Conservation (phyloP, 2,329 filamentous ascomycete genomes). For the Dothidotthia symphoricarpi region DNA sequence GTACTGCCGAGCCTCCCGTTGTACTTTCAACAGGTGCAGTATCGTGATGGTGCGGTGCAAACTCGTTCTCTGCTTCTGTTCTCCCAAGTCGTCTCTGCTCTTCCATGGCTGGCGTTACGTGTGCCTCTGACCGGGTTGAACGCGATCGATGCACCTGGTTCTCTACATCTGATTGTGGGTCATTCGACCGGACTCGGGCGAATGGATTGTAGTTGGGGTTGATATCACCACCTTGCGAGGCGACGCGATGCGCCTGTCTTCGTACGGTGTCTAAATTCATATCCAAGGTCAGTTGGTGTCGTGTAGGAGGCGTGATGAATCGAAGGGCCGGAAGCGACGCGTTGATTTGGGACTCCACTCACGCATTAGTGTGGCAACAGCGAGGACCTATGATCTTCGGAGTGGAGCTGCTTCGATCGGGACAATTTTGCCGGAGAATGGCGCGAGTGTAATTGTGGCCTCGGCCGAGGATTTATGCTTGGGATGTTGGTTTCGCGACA, state of each 20-base stretch:
- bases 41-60: constrained; percentile 29
- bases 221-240: constrained; percentile 23
- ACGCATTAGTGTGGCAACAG: too few species aligned
- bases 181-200: constrained; percentile 28
- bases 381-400: too few species aligned
- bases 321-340: too few species aligned
- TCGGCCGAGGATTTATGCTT: too few species aligned
- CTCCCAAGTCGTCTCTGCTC: constrained; percentile 27
- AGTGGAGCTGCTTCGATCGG: too few species aligned
- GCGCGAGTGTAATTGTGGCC: too few species aligned
- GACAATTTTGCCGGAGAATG: too few species aligned
- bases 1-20: too few species aligned
- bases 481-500: too few species aligned
- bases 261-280: constrained; percentile 36
- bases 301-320: not conserved
- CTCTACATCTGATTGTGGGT: constrained; percentile 30
- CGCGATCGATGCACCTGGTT: constrained; percentile 22
- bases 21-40: constrained; percentile 20
- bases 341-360: too few species aligned
- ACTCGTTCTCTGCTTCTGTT: constrained; percentile 30
- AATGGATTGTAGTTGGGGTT: constrained; percentile 42
- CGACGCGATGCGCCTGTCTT: constrained; percentile 37
- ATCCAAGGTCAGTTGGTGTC: constrained; percentile 10
- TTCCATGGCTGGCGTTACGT: constrained; percentile 23
- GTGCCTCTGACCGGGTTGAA: constrained; percentile 22